Base-by-base conservation (phyloP, 2,329 filamentous ascomycete species). In the Dendrostoma leiphaemia region DNA sequence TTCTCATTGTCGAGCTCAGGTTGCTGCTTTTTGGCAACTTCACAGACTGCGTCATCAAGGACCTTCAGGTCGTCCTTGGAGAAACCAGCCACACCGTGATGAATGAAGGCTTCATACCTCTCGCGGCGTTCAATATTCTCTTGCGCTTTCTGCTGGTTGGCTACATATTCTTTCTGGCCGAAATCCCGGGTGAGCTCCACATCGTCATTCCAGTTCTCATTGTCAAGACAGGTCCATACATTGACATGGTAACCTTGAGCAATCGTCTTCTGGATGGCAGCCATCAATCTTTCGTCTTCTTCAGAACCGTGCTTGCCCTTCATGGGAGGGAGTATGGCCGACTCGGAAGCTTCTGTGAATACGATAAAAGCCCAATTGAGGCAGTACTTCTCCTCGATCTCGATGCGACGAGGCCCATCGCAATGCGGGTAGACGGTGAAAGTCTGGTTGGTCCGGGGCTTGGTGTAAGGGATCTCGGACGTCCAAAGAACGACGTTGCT, bases 311-410 rank as follows among this genome's bases (percentile, higher is more conserved):
- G 9, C 28, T 4, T 13, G 7, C 48, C 29, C 4, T 37, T 38
- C 4, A 13, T 19, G 13, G 12, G 13, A 6, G 44, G 38, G 6
- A 44, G n/a, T n/a, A 28, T 49, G 23, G 50, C 45, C 21, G 38
- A n/a, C 7, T 38, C 21, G 37, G 40, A 26, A 15, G 24, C 44
- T 13, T 49, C 24, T 13, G 44, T 58, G 38, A 58, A 51, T 24
- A 21, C 51, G 28, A 58, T 45, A 19, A 58, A 35, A n/a, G 56
- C 56, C 56, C 56, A 58, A n/a, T 52, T 23, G 15, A 51, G 6
- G 23, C 23, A n/a, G 28, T 45, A 47, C 10, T 50, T 41, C 29
- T 43, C 34, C 29, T 48, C 37, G 3, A 51, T 43, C 38, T 45
- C 29, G 15, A 29, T 13, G 23, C 48, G 48, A 26, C 29, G 31